Evolutionary conservation across 2,329 filamentous ascomycete genomes (phyloP), one percentile per base, ranked within the genome.

Genomic region (Metarhizium album): DNA sequence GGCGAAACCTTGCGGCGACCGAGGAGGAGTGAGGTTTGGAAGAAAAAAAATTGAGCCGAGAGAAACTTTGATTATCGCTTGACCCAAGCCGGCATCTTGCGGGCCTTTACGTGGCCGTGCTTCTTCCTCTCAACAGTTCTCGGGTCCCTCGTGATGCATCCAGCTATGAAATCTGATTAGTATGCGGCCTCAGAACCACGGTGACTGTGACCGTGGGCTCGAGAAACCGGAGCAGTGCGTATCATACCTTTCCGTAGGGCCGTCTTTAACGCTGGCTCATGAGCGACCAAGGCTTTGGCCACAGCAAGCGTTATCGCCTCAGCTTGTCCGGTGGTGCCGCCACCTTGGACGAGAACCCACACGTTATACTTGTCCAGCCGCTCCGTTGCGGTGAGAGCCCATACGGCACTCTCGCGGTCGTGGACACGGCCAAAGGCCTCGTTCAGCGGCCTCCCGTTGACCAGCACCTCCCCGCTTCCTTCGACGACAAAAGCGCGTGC

Each of bases 11-110:
- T 8, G 11, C 33, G 33, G 33, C 33, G 2, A 24, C 8, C 40
- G 20, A 14, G 2, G 20, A 13, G n/a, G n/a, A n/a, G n/a, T n/a
- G n/a, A n/a, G n/a, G 16, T 33, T 23, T 8, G n/a, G 18, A 45
- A 45, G 18, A 31, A 3, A 45, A 9, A 13, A 9, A n/a, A n/a
- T n/a, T n/a, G n/a, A n/a, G n/a, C n/a, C n/a, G n/a, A n/a, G n/a
- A n/a, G n/a, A 13, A 20, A 3, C 22, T 46, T 27, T 7, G 9
- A 33, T 48, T 75, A 82, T 72, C 79, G 73, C 82, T 96, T 97
- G 78, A 97, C 90, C 93, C 94, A 98, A 62, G 93, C 80, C 54
- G 91, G 91, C 82, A 86, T 94, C 83, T 98, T 98, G 72, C 93
- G 87, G 52, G 93, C 91, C 79, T 98, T 98, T 73, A 95, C 71